These are phyloP conservation scores for Diaporthe aspalathi DNA, from an alignment of 2,329 filamentous ascomycete genomes.

Conservation along the genomic window DNA sequence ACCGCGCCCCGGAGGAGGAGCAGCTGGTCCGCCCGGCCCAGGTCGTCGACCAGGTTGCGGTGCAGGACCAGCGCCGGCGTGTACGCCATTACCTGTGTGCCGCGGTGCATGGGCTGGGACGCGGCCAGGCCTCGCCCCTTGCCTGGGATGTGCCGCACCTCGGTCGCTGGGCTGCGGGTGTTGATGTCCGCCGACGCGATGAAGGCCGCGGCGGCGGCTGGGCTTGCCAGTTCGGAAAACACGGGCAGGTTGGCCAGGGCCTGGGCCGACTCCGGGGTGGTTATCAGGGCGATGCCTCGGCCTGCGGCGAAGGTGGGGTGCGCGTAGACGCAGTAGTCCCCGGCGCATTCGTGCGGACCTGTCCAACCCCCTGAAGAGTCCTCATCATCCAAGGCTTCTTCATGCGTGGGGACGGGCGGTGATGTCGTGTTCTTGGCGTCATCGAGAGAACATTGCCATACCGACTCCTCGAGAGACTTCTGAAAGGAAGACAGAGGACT, in stretches of 20 bases:
- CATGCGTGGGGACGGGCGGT: background rate
- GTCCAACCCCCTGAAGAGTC: constrained; percentile 35
- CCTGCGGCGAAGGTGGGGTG: constrained; percentile 37
- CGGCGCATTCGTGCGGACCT: constrained; percentile 39
- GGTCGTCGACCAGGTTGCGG: constrained; percentile 34
- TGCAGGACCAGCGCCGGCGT: constrained; percentile 35
- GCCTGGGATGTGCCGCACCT: constrained; percentile 22
- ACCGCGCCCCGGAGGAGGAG: constrained; percentile 35
- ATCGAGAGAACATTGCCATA: constrained; percentile 22
- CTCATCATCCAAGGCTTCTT: background rate
- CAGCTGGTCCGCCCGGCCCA: constrained; percentile 24
- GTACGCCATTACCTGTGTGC: constrained; percentile 35
- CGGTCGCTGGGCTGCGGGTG: background rate
- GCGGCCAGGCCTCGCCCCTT: constrained; percentile 36
- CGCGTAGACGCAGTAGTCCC: constrained; percentile 38
- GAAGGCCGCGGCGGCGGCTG: background rate
- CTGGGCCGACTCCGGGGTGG: constrained; percentile 36
- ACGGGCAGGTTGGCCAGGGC: constrained; percentile 37
- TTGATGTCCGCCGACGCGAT: constrained; percentile 21
- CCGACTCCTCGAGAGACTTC: background rate
- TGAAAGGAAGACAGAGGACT: constrained; percentile 25
- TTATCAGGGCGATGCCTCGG: constrained; percentile 39
- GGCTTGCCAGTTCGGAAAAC: constrained; percentile 17
- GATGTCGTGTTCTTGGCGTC: background rate
- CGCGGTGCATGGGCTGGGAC: constrained; percentile 29